These are phyloP conservation scores for Fagus sylvatica DNA, from an alignment of 306 rosid species.

Conservation along the genomic window DNA sequence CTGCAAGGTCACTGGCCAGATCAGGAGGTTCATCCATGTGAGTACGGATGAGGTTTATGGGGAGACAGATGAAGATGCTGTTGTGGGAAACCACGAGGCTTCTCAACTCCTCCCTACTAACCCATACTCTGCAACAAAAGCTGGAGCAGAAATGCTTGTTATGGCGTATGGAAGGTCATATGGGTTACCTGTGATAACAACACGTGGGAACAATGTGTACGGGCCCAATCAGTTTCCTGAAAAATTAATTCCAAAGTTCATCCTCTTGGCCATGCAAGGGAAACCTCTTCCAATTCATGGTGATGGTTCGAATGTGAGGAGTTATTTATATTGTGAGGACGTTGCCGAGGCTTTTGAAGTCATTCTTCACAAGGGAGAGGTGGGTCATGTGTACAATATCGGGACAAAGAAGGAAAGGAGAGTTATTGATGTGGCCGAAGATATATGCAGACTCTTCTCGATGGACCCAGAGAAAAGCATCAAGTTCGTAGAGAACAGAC, in stretches of 20 bases:
- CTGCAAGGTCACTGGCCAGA: slow-evolving; percentile 88
- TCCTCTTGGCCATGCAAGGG: slow-evolving; percentile 85
- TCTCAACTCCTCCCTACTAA: slow-evolving; percentile 93
- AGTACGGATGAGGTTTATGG: slow-evolving; percentile 97
- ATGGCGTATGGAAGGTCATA: slow-evolving; percentile 94
- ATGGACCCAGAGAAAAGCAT: slow-evolving; percentile 59
- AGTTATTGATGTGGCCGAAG: slow-evolving; percentile 86
- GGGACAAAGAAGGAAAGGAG: slow-evolving; percentile 88
- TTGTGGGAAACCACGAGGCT: slow-evolving; percentile 91
- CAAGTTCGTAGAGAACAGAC: slow-evolving; percentile 88
- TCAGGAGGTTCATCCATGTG: slow-evolving; percentile 90
- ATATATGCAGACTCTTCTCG: slow-evolving; percentile 70
- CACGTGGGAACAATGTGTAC: slow-evolving; percentile 89
- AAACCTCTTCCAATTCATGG: slow-evolving; percentile 91
- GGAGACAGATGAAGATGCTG: slow-evolving; percentile 90
- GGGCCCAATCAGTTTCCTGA: slow-evolving; percentile 95
- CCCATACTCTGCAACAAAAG: slow-evolving; percentile 92
- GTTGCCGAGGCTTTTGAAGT: slow-evolving; percentile 95
- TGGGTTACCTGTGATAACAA: slow-evolving; percentile 85
- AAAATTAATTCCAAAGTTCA: slow-evolving; percentile 87
- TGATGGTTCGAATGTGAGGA: slow-evolving; percentile 91
- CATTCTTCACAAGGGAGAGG: slow-evolving; percentile 92
- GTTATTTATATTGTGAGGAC: slow-evolving; percentile 86
- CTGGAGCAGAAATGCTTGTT: slow-evolving; percentile 96
- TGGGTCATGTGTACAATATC: slow-evolving; percentile 89